Evolutionary conservation across 1,139 yeast genomes (phyloP).

Genomic region (Nakaseomyces uthaithaninus): DNA sequence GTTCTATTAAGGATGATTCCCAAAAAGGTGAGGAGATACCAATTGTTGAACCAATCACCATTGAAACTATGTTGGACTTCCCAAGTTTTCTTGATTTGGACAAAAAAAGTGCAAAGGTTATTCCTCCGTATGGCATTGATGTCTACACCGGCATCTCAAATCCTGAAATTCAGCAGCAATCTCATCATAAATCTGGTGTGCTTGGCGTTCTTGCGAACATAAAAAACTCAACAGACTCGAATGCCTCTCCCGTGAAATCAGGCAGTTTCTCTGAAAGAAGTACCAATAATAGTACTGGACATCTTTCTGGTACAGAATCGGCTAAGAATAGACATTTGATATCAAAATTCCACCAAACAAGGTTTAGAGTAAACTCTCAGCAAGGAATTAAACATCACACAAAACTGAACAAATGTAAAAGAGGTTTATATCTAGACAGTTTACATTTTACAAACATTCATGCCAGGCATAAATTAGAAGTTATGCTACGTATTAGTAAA

Average conservation of each 20-base stretch:
- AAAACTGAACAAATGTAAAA: slow-evolving; percentile 26
- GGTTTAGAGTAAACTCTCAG: slow-evolving; percentile 22
- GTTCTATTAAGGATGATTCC: slow-evolving; percentile 36
- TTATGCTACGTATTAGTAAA: slow-evolving; percentile 70
- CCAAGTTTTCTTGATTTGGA: slow-evolving; percentile 29
- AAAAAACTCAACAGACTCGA: slow-evolving; percentile 12
- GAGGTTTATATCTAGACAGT: slow-evolving; percentile 56
- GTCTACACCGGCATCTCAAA: slow-evolving; percentile 17
- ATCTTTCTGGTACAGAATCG: slow-evolving; percentile 1
- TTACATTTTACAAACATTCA: slow-evolving; percentile 61
- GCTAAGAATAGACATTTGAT: slow-evolving; percentile 9
- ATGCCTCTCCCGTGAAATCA: background rate
- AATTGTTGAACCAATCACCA: slow-evolving; percentile 32
- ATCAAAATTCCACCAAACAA: slow-evolving; percentile 20
- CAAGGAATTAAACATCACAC: slow-evolving; percentile 23
- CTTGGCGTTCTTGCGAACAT: slow-evolving; percentile 25
- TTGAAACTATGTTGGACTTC: slow-evolving; percentile 27
- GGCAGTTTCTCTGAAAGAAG: slow-evolving; percentile 3
- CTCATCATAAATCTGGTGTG: slow-evolving; percentile 20
- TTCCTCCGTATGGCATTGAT: slow-evolving; percentile 33
- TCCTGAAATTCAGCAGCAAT: slow-evolving; percentile 12
- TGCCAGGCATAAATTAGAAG: slow-evolving; percentile 67
- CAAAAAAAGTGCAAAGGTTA: slow-evolving; percentile 20
- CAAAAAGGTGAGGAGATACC: slow-evolving; percentile 19
- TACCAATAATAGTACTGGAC: slow-evolving; percentile 1